phyloP scores from a whole-genome alignment of 2,329 filamentous ascomycete genomes.

The Coniochaeta hoffmannii region DNA sequence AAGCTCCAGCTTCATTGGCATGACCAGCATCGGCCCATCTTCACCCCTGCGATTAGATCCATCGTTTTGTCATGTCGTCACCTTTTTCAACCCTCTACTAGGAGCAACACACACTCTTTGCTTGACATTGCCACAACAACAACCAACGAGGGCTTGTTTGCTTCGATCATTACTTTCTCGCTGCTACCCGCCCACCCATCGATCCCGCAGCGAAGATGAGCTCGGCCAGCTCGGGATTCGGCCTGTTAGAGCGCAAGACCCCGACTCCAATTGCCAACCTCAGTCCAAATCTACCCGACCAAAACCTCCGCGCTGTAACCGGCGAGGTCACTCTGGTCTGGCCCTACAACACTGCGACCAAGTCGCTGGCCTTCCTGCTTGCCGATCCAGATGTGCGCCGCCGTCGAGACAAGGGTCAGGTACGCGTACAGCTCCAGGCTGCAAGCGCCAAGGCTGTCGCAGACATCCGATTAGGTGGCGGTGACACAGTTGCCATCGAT shows the following conservation, averaged over 20 bases:
- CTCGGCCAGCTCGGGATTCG: conserved; percentile 9
- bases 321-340: conserved; percentile 80
- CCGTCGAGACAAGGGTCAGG: conserved; percentile 69
- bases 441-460: conserved; percentile 63
- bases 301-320: conserved; percentile 41
- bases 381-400: conserved; percentile 79
- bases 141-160: no score
- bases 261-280: conserved; percentile 50
- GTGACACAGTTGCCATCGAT: conserved; percentile 64
- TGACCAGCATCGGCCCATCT: no score
- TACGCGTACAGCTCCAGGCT: conserved; percentile 69
- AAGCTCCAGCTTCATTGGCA: neutral
- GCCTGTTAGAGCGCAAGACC: conserved; percentile 13
- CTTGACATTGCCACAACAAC: neutral
- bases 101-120: neutral
- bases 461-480: conserved; percentile 62
- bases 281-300: conserved; percentile 35
- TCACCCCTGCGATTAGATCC: neutral
- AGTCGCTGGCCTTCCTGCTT: conserved; percentile 69
- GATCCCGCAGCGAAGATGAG: conserved; percentile 11
- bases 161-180: neutral
- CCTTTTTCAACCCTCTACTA: neutral
- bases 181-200: neutral
- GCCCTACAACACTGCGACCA: conserved; percentile 78
- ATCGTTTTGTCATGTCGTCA: neutral